A percentile compares a stretch with the other conserved stretches of the same genome.
Conservation (phyloP, 1,139 yeast species). For the Meyerozyma carpophila region DNA sequence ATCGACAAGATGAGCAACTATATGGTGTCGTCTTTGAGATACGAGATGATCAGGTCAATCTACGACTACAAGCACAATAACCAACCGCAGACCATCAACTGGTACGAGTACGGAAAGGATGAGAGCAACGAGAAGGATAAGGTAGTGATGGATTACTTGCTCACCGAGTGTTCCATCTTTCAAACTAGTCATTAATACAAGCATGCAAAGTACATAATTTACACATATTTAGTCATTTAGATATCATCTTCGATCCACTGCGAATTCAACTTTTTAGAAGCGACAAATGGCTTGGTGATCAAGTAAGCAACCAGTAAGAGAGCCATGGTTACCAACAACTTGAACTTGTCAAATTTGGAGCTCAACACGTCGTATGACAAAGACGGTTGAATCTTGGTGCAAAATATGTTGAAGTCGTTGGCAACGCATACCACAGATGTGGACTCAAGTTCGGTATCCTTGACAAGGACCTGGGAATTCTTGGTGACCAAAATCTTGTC, state of each 20-base stretch:
- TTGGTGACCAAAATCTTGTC: constrained; percentile 31
- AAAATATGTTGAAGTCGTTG: constrained; percentile 64
- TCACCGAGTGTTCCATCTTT: constrained; percentile 14
- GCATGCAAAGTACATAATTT: constrained; percentile 2
- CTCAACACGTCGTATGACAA: constrained; percentile 76
- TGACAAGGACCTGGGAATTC: constrained; percentile 37
- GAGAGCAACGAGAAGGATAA: constrained; percentile 7
- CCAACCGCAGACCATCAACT: constrained; percentile 12
- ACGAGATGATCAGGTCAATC: constrained; percentile 39
- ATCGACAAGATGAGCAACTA: constrained; percentile 30
- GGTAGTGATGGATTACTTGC: constrained; percentile 7
- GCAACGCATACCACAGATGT: constrained; percentile 67
- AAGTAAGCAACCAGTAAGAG: constrained; percentile 39
- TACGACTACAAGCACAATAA: constrained; percentile 16
- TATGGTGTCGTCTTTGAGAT: constrained; percentile 34
- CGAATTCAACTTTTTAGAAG: constrained; percentile 38
- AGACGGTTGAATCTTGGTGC: constrained; percentile 76
- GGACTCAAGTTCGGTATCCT: constrained; percentile 74
- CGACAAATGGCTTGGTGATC: constrained; percentile 58
- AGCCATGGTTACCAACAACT: constrained; percentile 56
- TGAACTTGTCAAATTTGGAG: constrained; percentile 59
- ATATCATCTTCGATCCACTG: constrained; percentile 21
- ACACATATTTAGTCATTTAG: not conserved
- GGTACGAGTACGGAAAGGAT: constrained; percentile 29
- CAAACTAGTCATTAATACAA: constrained; percentile 3